Evolutionary conservation across 345 rosid species (phyloP), one percentile per base, ranked within the genome.

Genomic region (Geranium rotundifolium): DNA sequence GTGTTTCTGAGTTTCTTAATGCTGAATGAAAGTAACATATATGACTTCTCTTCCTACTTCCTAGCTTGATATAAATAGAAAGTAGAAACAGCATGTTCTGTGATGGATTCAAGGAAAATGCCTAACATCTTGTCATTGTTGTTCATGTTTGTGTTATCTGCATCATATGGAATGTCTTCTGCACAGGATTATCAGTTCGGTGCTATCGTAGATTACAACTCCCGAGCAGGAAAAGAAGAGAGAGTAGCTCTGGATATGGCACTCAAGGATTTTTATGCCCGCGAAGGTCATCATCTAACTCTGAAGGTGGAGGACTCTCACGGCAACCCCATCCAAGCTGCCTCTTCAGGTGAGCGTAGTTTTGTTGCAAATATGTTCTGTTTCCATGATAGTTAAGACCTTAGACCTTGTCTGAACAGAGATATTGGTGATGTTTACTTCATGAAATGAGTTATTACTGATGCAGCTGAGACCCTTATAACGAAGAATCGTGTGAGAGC

Each of bases 221-320:
- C 75, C 13, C 64, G 74, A 0, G 67, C 19, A 15, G 80, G 77
- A 5, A 70, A 61, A 46, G 77, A 70, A 59, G 75, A 67, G 54
- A 62, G 17, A 18, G 63, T 62, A 0, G 75, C 75, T 19, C 60
- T 67, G 62, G 59, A 63, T 31, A 57, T 70, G 54, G 72, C 77
- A 19, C 17, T 70, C 12, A 46, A 77, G 0, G 72, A 70, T 16
- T 70, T 70, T 19, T 37, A 50, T 59, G 14, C 16, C 2, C 54
- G 46, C 2, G 2, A 3, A 14, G 50, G 57, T 30, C 34, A 27
- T 15, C 56, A 64, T 15, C 70, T 63, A 8, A 9, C 12, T 15
- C 54, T 70, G 4, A 58, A 1, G 16, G 15, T 69, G 30, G 50
- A 16, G 9, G 19, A 58, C 64, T 69, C 80, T 29, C 41, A 14